A percentile compares a stretch with the other conserved stretches of the same genome.
Evolutionary conservation across 768 basidiomycete genomes (phyloP).

Genomic region (Favolaschia claudopus): DNA sequence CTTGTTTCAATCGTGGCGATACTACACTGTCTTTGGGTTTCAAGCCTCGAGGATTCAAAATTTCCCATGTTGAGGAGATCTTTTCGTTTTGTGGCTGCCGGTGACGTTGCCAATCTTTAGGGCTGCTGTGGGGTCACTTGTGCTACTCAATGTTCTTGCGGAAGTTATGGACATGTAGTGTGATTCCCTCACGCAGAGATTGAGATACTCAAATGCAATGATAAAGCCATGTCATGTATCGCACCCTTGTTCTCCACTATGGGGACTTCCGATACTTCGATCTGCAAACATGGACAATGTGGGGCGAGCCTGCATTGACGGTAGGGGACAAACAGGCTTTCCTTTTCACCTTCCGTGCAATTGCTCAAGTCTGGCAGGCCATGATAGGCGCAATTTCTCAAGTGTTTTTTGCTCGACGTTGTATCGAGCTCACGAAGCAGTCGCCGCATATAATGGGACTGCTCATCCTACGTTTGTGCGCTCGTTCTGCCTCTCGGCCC

Average conservation of each 20-base stretch:
- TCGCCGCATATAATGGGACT: no score
- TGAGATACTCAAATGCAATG: no score
- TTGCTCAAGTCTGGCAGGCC: neutral
- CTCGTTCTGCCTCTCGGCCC: neutral
- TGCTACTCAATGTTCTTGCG: slow-evolving; percentile 8
- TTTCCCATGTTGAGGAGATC: neutral
- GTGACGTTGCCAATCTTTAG: neutral
- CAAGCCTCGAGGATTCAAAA: neutral
- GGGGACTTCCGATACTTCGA: slow-evolving; percentile 5
- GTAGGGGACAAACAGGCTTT: neutral
- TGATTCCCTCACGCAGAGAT: neutral
- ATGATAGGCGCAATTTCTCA: slow-evolving; percentile 7
- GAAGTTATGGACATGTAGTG: slow-evolving; percentile 12
- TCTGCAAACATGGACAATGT: slow-evolving; percentile 20
- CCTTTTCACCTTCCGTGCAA: neutral
- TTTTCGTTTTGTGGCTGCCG: neutral
- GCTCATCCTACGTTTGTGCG: no score
- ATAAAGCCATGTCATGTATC: neutral
- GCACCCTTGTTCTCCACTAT: neutral
- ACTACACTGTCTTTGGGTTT: neutral
- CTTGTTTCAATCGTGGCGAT: neutral
- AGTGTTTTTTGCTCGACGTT: slow-evolving; percentile 7
- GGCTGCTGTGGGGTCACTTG: neutral
- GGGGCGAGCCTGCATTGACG: slow-evolving; percentile 9
- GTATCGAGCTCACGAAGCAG: neutral